Base-by-base conservation (phyloP, 495 filamentous ascomycete genomes). In the Penicillium cataractarum region DNA sequence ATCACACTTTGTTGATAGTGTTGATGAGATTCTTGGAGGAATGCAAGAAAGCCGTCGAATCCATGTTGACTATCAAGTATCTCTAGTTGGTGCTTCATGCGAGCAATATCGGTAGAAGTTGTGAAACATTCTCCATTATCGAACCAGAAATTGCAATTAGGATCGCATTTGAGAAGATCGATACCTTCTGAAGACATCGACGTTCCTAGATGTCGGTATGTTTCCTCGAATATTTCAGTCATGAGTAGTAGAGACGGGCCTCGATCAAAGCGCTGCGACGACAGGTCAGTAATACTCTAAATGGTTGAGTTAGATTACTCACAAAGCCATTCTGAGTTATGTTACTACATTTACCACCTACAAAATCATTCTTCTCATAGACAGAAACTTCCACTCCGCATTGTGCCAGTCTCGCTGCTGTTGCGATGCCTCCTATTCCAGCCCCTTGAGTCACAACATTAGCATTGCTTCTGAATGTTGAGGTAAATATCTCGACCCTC, bases 141-240 rank as follows among this genome's bases (percentile, higher is more conserved):
- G 69, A 89, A 91, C 80, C 83, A 86, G 46, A 90, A 74, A 48
- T 83, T 80, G 76, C 90, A 91, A 67, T 90, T 91, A 0, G 87
- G 86, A 21, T 87, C 83, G 72, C 88, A 91, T 75, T 86, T 89
- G 48, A 86, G 65, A 6, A 91, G 76, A 58, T 85, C 72, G 26
- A 89, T 78, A 26, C 84, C 86, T 70, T 88, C 88, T 6, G 74
- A 76, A 62, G 81, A 75, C 15, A 90, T 70, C 1, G 77, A 80
- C 2, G 87, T 89, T 50, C 77, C 85, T 8, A 90, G 82, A 63
- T 90, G 87, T 35, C 70, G 68, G 65, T 89, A 91, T 17, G 83
- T 80, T 70, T 87, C 84, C 21, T 76, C 76, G 77, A 90, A 91
- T 49, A 89, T 76, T 46, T 79, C 78, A 6, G 88, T 88, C 27